Base-by-base conservation (phyloP, 2,329 filamentous ascomycete species). In the Trichoderma citrinoviride region DNA sequence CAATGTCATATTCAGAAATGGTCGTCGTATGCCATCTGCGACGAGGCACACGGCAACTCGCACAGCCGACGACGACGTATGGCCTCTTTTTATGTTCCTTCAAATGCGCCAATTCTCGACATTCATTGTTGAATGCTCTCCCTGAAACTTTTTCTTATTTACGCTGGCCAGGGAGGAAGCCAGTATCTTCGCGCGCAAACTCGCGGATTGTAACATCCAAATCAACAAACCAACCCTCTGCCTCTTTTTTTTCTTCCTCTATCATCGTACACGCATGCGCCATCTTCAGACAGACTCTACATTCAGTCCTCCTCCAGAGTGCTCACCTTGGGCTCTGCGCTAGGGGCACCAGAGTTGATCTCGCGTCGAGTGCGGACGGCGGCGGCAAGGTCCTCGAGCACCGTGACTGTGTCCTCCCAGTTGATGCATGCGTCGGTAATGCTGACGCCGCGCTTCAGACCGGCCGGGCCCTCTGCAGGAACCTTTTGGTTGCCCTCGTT, bases 361-460 rank as follows among this genome's bases (percentile, higher is more conserved):
- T 86, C 81, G 72, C 95, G 87, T 71, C 94, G 87, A 68, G 86
- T 85, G 58, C 91, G 86, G 60, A 98, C 90, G 41, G 92, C 91
- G n/a, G 87, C 87, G 6, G 95, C 93, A 33, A 98, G 85, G 71
- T 94, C 85, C 77, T 97, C 90, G 25, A 98, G 84, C 1, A 95
- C 91, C 1, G 85, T 81, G 47, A 95, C 87, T 1, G 93, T 97
- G 61, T 82, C 84, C 15, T 96, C 91, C 94, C 94, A 97, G 82
- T 91, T 83, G 75, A 99, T 97, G 81, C 94, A 99, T 64, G 93
- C 94, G 77, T 97, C 93, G 1, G 93, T 97, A 79, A 97, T 97
- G 78, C 90, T 94, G 73, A 97, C 90, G 70, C 93, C 93, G 80
- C 91, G 92, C 83, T 93, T 91, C 58, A 97, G 83, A 7, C 79